Evolutionary conservation across 306 rosid genomes (phyloP), one percentile per base, ranked within the genome.

Genomic region (Malus orientalis): DNA sequence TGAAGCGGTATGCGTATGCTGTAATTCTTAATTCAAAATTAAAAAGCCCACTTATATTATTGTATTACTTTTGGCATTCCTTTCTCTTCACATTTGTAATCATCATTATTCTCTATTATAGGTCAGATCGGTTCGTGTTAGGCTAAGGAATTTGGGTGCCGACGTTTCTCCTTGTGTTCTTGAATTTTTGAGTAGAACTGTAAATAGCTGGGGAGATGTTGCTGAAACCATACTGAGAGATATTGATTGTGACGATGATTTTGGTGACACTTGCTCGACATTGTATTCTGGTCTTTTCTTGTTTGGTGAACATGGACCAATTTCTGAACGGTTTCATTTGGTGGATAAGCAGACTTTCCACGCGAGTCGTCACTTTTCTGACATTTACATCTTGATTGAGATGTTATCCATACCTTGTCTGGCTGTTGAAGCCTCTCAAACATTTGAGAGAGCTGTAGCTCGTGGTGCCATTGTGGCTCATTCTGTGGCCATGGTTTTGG

Each of bases 141-240:
- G 93, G 90, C 90, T 96, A 77, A 96, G 91, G 84, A 84, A 82
- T 81, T 83, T 96, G 86, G 98, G 97, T 40, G 81, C 85, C 42
- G 86, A 89, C 61, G 98, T 96, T 81, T 88, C 99, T 32, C 94
- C 93, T 67, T 88, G 88, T 81, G 99, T 96, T 78, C 96, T 96
- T 71, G 96, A 93, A 71, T 89, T 96, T 83, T 87, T 96, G 82
- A 88, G 98, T 71, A 92, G 86, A 82, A 96, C 96, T 80, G 86
- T 92, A 81, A 93, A 92, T 88, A 92, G 98, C 84, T 92, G 99
- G 98, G 98, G 98, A 71, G 98, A 92, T 88, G 99, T 91, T 87
- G 96, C 99, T 74, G 99, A 96, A 87, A 86, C 96, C 75, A 81
- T 96, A 74, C 96, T 96, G 22, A 85, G 96, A 86, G 99, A 96